These are phyloP conservation scores for Blumeria hordei DNA, from an alignment of 2,329 filamentous ascomycete species.

Conservation along the genomic window DNA sequence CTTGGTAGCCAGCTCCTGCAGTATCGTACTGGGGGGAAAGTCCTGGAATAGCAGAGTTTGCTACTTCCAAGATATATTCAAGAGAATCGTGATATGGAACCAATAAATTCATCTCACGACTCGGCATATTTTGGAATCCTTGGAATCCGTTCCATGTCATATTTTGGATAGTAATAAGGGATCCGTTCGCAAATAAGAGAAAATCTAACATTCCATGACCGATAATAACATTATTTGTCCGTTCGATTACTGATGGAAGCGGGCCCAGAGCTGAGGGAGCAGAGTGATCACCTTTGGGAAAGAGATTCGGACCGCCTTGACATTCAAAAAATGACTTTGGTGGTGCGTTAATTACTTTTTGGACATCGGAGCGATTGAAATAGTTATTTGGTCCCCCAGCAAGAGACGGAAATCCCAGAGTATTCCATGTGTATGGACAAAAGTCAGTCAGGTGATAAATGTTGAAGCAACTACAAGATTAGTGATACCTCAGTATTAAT, in stretches of 20 bases:
- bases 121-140: slow-evolving; percentile 27
- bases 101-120: slow-evolving; percentile 8
- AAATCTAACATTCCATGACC: slow-evolving; percentile 37
- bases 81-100: slow-evolving; percentile 22
- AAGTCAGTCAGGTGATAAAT: slow-evolving; percentile 34
- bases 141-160: slow-evolving; percentile 45
- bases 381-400: slow-evolving; percentile 30
- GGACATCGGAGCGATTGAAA: slow-evolving; percentile 36
- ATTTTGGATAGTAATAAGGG: slow-evolving; percentile 40
- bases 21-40: slow-evolving; percentile 8
- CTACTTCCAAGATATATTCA: slow-evolving; percentile 21
- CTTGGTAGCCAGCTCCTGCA: slow-evolving; percentile 16
- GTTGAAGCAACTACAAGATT: slow-evolving; percentile 27
- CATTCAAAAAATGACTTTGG: slow-evolving; percentile 27
- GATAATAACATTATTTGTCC: slow-evolving; percentile 33
- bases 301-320: slow-evolving; percentile 20
- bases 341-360: slow-evolving; percentile 33
- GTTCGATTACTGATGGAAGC: slow-evolving; percentile 34
- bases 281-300: slow-evolving; percentile 22
- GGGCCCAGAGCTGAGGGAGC: slow-evolving; percentile 24
- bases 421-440: slow-evolving; percentile 12
- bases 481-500: too few species aligned
- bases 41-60: slow-evolving; percentile 5
- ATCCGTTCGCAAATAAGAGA: slow-evolving; percentile 37
- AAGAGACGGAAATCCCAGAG: slow-evolving; percentile 20